phyloP scores from a whole-genome alignment of 2,329 filamentous ascomycete species.

The Drechslerella stenobrocha region DNA sequence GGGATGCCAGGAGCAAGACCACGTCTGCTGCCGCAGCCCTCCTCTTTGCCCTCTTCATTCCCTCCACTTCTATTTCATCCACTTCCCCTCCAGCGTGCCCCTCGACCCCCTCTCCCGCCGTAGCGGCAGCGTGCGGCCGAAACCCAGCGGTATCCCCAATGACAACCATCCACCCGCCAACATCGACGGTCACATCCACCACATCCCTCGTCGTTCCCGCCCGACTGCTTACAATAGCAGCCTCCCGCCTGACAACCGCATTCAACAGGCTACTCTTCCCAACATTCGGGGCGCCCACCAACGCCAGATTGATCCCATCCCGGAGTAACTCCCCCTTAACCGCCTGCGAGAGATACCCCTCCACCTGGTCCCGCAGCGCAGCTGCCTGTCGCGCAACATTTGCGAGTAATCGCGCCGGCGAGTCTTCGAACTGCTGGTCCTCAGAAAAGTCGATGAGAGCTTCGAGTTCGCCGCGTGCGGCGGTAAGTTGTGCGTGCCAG shows the following conservation, averaged over 20 bases:
- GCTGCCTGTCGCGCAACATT: conserved; percentile 70
- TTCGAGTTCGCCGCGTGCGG: conserved; percentile 86
- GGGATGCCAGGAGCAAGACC: conserved; percentile 75
- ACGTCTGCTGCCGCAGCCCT: conserved; percentile 83
- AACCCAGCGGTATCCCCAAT: conserved; percentile 94
- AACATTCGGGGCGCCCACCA: conserved; percentile 88
- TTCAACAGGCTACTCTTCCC: conserved; percentile 96
- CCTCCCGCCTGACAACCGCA: conserved; percentile 82
- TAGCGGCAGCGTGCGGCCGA: conserved; percentile 59
- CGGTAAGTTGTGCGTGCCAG: conserved; percentile 77
- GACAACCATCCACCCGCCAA: conserved; percentile 87
- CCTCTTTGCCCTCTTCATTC: conserved; percentile 80
- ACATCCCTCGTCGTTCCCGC: conserved; percentile 93
- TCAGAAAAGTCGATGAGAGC: conserved; percentile 96
- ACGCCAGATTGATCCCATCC: conserved; percentile 79
- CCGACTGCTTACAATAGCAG: conserved; percentile 90
- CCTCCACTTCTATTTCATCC: conserved; percentile 80
- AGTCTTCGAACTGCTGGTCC: conserved; percentile 95
- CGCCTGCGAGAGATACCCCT: conserved; percentile 72
- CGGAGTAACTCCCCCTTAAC: conserved; percentile 80
- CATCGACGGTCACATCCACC: conserved; percentile 85
- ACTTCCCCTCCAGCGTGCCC: too few relatives aligned
- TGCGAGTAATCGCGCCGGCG: conserved; percentile 69
- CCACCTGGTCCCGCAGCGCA: conserved; percentile 66
- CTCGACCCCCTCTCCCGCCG: too few relatives aligned